A percentile compares a stretch with the other conserved stretches of the same genome.
Conservation (phyloP, 169 alveolate species). For the Babesia divergens region DNA sequence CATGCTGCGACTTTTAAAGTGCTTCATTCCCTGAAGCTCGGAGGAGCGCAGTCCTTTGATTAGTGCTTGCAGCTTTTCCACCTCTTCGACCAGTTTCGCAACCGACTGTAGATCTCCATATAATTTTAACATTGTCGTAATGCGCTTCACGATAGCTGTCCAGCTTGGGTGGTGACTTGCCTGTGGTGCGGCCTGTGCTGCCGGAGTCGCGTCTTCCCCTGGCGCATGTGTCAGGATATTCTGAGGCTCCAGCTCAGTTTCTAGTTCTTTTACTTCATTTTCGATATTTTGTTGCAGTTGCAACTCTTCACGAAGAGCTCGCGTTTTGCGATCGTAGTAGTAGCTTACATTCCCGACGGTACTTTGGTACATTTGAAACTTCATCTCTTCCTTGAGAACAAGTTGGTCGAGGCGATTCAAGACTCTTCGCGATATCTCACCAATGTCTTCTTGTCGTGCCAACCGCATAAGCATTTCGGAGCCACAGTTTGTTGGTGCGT, state of each 20-base stretch:
- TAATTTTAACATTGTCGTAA: background rate
- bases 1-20: slow-evolving; percentile 7
- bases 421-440: background rate
- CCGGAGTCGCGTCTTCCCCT: background rate
- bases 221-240: background rate
- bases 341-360: slow-evolving; percentile 1
- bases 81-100: background rate
- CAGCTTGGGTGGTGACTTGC: background rate
- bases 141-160: background rate
- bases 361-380: slow-evolving; percentile 31
- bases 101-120: background rate
- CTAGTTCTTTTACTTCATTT: background rate
- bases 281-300: background rate
- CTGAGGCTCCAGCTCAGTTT: background rate
- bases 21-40: background rate
- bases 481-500: slow-evolving; percentile 42
- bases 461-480: slow-evolving; percentile 28
- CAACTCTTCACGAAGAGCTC: slow-evolving; percentile 1
- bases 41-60: background rate
- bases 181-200: too few relatives aligned
- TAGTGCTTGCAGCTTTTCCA: background rate
- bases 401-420: slow-evolving; percentile 5
- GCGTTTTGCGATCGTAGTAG: slow-evolving; percentile 19
- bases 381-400: slow-evolving; percentile 10
- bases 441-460: background rate